A percentile compares a stretch with the other conserved stretches of the same genome.
Conservation (phyloP, 768 basidiomycete species). For the Rubroboletus satanas region DNA sequence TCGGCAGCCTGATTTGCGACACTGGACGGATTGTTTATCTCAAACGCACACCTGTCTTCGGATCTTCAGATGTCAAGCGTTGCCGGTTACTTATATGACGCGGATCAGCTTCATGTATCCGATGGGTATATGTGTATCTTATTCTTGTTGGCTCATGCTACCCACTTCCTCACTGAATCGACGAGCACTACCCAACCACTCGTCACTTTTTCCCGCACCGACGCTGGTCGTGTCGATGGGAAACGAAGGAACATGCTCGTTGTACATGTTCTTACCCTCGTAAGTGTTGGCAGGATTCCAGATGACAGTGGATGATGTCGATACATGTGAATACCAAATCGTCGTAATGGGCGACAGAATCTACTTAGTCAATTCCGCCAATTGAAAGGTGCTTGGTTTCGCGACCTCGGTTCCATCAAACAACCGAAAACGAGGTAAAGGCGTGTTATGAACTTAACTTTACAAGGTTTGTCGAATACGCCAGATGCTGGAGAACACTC, state of each 20-base stretch:
- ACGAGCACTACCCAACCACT: neutral
- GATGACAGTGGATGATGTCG: neutral
- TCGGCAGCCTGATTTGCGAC: constrained; percentile 1
- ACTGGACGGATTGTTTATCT: neutral
- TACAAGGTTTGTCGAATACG: neutral
- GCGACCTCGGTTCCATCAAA: constrained; percentile 14
- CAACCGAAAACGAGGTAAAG: constrained; percentile 24
- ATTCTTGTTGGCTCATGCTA: neutral
- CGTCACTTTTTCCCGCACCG: neutral
- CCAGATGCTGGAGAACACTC: neutral
- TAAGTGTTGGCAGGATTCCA: neutral
- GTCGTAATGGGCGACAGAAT: neutral
- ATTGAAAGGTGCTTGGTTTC: neutral
- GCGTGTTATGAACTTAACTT: constrained; percentile 22
- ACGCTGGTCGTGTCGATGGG: neutral
- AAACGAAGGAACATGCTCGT: neutral
- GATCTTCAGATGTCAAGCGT: neutral
- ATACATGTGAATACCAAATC: neutral
- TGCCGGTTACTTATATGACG: neutral
- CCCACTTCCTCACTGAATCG: neutral
- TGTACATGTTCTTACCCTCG: neutral
- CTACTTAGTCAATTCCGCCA: neutral
- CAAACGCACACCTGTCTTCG: neutral
- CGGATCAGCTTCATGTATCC: constrained; percentile 6
- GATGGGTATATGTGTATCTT: too few species aligned